These are phyloP conservation scores for Sugiyamaella paludigena DNA, from an alignment of 1,139 yeast genomes.

Conservation along the genomic window DNA sequence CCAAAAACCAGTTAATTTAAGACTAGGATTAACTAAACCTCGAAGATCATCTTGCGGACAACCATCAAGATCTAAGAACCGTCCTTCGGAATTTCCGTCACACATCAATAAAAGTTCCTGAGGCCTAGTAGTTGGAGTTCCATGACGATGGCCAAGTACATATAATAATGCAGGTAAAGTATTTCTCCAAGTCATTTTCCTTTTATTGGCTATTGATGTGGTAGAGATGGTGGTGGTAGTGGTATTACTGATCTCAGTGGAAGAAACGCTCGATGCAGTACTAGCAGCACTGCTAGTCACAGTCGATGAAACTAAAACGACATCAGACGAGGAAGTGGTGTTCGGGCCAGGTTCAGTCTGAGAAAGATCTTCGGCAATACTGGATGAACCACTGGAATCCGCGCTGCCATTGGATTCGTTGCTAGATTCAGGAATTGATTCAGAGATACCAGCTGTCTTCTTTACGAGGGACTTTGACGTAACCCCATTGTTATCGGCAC, in stretches of 20 bases:
- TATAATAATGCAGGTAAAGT: constrained; percentile 16
- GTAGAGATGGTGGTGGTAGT: constrained; percentile 1
- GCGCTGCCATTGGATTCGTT: too few relatives aligned
- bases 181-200: constrained; percentile 15
- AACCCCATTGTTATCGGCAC: too few relatives aligned
- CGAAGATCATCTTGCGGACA: constrained; percentile 14
- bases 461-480: too few relatives aligned
- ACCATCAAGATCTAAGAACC: constrained; percentile 69
- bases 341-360: too few relatives aligned
- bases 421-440: too few relatives aligned
- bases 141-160: constrained; percentile 12
- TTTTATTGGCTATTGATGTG: background rate
- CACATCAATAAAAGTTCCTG: constrained; percentile 28
- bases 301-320: background rate
- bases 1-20: constrained; percentile 16
- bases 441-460: too few relatives aligned
- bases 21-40: constrained; percentile 8
- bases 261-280: constrained; percentile 1
- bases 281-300: constrained; percentile 6
- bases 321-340: too few relatives aligned
- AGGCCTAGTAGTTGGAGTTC: constrained; percentile 15
- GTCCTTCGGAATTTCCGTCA: constrained; percentile 61
- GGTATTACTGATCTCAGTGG: constrained; percentile 3
- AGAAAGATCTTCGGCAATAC: too few relatives aligned
- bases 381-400: too few relatives aligned